phyloP scores from a whole-genome alignment of 768 basidiomycete genomes.

The Dioszegia crocea region DNA sequence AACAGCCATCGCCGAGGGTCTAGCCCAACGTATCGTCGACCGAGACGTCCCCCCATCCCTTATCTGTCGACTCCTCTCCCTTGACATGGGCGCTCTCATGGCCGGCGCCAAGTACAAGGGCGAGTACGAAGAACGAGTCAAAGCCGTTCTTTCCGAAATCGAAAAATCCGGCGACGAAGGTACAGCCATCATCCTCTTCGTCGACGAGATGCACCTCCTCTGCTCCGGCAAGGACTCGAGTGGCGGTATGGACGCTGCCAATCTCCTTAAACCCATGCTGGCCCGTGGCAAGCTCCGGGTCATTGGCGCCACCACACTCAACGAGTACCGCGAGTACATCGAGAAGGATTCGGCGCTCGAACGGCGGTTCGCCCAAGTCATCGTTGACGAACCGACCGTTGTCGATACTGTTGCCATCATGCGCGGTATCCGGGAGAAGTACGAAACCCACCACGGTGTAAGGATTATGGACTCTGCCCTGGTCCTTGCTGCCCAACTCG shows the following conservation, averaged over 20 bases:
- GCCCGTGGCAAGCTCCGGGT: constrained; percentile 65
- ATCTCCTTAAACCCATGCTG: constrained; percentile 85
- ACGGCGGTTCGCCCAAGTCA: constrained; percentile 85
- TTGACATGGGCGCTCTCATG: constrained; percentile 87
- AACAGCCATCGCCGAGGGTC: constrained; percentile 88
- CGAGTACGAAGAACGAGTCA: constrained; percentile 95
- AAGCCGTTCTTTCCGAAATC: constrained; percentile 83
- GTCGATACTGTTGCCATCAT: constrained; percentile 87
- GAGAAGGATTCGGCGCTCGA: constrained; percentile 74
- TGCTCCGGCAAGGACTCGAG: constrained; percentile 64
- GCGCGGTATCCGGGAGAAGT: constrained; percentile 89
- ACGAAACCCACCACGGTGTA: constrained; percentile 74
- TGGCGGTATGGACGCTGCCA: constrained; percentile 79
- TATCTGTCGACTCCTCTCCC: constrained; percentile 53
- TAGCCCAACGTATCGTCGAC: constrained; percentile 91
- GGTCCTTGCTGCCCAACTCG: constrained; percentile 82
- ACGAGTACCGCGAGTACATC: constrained; percentile 72
- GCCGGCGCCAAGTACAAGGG: constrained; percentile 66
- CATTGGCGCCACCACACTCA: constrained; percentile 77
- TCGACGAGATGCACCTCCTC: constrained; percentile 62
- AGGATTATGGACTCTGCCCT: constrained; percentile 81
- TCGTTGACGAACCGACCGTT: constrained; percentile 86
- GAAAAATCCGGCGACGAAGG: constrained; percentile 80
- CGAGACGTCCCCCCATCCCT: constrained; percentile 60
- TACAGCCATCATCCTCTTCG: constrained; percentile 80